A percentile compares a stretch with the other conserved stretches of the same genome.
Conservation (phyloP, 2,329 filamentous ascomycete genomes). For the Colletotrichum sp. region DNA sequence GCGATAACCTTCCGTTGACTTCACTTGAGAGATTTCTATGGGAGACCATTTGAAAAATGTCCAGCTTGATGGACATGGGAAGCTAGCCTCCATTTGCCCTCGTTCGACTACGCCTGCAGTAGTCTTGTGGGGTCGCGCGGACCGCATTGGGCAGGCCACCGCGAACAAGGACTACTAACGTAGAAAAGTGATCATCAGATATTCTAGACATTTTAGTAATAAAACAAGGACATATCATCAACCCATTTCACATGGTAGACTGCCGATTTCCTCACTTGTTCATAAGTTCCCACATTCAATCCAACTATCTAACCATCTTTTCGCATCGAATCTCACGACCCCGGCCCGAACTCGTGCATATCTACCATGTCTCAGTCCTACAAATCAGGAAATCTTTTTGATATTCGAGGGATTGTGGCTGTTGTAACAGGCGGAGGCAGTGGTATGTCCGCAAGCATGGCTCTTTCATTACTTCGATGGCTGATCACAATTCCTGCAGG, state of each 20-base stretch:
- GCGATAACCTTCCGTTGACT: background rate
- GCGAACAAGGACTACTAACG: background rate
- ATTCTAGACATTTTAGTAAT: background rate
- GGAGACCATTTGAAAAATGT: fast-evolving
- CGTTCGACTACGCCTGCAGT: background rate
- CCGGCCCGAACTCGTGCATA: too few species aligned
- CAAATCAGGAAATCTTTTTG: background rate
- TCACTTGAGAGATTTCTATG: background rate
- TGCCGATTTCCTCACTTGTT: background rate
- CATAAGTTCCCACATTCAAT: background rate
- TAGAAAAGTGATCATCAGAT: background rate
- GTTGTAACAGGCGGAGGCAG: background rate
- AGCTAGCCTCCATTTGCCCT: background rate
- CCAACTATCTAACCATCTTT: too few species aligned
- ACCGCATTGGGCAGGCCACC: background rate
- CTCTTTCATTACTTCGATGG: background rate
- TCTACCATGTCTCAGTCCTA: background rate
- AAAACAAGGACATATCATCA: background rate
- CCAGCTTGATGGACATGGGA: background rate
- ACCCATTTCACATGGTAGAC: background rate
- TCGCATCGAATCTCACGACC: too few species aligned
- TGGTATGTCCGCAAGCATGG: background rate
- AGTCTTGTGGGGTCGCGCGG: background rate
- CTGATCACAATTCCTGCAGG: background rate
- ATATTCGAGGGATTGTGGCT: background rate